Evolutionary conservation across 2,329 filamentous ascomycete species (phyloP), one percentile per base, ranked within the genome.

Genomic region (Nigrograna mackinnonii): DNA sequence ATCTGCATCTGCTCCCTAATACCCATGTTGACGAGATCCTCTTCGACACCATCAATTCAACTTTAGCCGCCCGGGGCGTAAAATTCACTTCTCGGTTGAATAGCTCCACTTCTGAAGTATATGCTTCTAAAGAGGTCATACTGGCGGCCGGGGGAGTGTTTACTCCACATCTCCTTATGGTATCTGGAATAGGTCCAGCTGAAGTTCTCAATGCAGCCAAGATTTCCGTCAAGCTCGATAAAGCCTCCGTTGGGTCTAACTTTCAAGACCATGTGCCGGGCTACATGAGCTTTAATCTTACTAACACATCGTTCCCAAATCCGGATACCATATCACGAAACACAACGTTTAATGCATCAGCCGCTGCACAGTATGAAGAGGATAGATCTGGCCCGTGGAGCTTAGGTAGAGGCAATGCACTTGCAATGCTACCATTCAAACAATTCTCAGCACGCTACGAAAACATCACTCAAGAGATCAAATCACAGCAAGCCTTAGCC

Each of bases 81-180:
- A 35, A 44, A n/a, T 16, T 38, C 18, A 31, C 28, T n/a, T 34
- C 39, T 3, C 22, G 35, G 11, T 12, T 3, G 13, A 32, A 42
- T 18, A 22, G 16, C 22, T 4, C 14, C 5, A 26, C 22, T 6
- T 28, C 34, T 16, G 13, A 37, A 31, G 22, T 44, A 9, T 41
- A 20, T 22, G 43, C 42, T 9, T 20, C 20, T 18, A 32, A 19
- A 6, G 82, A 85, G 52, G 73, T 85, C n/a, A 74, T 86, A 20
- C 57, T 86, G 1, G 79, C 79, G 1, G 83, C 83, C 1, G 75
- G 71, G 67, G 40, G n/a, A 83, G 22, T 73, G 78, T 52, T 81
- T 79, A 2, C 83, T 79, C 1, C 79, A 79, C 58, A 62, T 84
- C 11, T 70, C 84, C 6, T 56, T 17, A 46, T 54, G 43, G 45